Evolutionary conservation across 345 rosid genomes (phyloP).

Genomic region (Gossypium australe): DNA sequence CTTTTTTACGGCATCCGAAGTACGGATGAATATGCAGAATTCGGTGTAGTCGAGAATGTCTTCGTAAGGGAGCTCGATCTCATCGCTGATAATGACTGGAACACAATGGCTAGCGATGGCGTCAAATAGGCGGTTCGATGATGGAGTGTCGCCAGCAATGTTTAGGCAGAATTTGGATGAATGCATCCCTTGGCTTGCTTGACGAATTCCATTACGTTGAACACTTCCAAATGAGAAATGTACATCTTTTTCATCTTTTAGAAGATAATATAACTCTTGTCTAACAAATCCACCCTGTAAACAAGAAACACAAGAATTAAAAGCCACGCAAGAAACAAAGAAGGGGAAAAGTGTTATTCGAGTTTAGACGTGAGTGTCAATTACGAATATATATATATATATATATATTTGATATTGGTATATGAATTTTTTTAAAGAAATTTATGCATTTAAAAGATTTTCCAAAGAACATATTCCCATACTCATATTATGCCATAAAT

Average conservation of each 20-base stretch:
- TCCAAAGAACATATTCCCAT: too few relatives aligned
- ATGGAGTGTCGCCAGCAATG: constrained; percentile 96
- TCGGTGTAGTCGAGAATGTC: constrained; percentile 82
- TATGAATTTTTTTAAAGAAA: too few relatives aligned
- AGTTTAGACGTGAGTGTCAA: too few relatives aligned
- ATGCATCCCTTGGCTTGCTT: constrained; percentile 79
- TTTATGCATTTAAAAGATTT: too few relatives aligned
- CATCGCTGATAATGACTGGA: constrained; percentile 85
- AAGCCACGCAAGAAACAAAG: neutral
- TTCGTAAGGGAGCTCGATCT: constrained; percentile 90
- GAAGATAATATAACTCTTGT: constrained; percentile 68
- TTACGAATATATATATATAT: too few relatives aligned
- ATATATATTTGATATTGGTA: too few relatives aligned
- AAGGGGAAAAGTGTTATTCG: too few relatives aligned
- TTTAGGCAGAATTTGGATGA: constrained; percentile 88
- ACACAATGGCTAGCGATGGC: constrained; percentile 93
- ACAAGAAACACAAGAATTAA: too few relatives aligned
- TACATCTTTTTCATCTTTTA: constrained; percentile 76
- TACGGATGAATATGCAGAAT: constrained; percentile 79
- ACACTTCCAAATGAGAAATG: constrained; percentile 84
- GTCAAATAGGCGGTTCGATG: constrained; percentile 89
- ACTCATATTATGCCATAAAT: too few relatives aligned
- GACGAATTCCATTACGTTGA: constrained; percentile 47
- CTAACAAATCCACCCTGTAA: constrained; percentile 78
- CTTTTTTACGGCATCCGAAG: constrained; percentile 73